Percentiles rank a stretch among this genome's conserved stretches.
Conservation (phyloP, 345 rosid genomes). For the Jatropha curcas region DNA sequence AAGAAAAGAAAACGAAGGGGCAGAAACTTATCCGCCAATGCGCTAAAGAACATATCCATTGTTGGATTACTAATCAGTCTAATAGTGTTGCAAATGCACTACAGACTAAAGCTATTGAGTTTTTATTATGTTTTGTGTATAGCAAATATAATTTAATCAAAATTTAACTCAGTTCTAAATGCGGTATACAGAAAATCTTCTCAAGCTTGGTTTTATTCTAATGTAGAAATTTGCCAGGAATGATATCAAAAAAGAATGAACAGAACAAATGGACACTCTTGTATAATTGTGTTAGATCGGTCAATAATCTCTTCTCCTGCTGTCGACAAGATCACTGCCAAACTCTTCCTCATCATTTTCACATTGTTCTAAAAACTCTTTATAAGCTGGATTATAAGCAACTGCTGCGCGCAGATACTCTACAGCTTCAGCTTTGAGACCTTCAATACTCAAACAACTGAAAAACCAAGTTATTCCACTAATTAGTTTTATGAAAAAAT, state of each 20-base stretch:
- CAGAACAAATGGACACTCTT: neutral
- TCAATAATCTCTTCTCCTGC: slow-evolving; percentile 55
- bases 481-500: neutral
- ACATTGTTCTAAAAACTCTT: slow-evolving; percentile 52
- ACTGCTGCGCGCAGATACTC: slow-evolving; percentile 60
- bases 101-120: no score
- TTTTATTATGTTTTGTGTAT: no score
- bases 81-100: no score
- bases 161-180: no score
- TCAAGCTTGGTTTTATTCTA: no score
- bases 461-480: neutral
- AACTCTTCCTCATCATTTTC: slow-evolving; percentile 53
- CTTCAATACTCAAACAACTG: slow-evolving; percentile 59
- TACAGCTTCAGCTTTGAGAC: slow-evolving; percentile 73
- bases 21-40: no score
- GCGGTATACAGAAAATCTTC: no score
- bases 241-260: neutral
- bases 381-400: slow-evolving; percentile 58
- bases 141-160: no score
- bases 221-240: neutral
- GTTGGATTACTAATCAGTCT: no score
- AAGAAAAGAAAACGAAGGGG: no score
- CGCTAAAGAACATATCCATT: no score
- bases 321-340: slow-evolving; percentile 38
- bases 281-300: neutral